These are phyloP conservation scores for Cladophialophora chaetospira DNA, from an alignment of 2,329 filamentous ascomycete species.

Conservation along the genomic window DNA sequence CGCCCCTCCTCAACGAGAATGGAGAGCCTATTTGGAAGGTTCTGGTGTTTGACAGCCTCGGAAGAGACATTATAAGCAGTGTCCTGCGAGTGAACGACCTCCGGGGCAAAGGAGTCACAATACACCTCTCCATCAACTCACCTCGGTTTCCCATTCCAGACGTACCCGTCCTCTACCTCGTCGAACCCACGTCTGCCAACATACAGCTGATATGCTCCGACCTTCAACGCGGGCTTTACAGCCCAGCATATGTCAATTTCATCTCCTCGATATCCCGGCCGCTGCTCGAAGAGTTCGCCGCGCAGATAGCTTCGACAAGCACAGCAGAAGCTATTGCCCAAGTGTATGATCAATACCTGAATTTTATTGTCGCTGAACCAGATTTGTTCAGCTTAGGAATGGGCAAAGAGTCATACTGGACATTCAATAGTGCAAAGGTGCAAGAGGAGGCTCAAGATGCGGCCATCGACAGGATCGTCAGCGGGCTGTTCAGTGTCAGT, in stretches of 20 bases:
- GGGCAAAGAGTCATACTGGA: slow-evolving; percentile 92
- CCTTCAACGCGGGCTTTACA: slow-evolving; percentile 83
- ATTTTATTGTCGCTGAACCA: slow-evolving; percentile 94
- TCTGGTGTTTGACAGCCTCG: slow-evolving; percentile 88
- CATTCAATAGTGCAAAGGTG: slow-evolving; percentile 72
- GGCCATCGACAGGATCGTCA: slow-evolving; percentile 88
- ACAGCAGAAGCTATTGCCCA: slow-evolving; percentile 90
- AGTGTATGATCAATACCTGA: slow-evolving; percentile 94
- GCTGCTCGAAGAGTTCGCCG: slow-evolving; percentile 90
- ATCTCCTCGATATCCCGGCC: slow-evolving; percentile 88
- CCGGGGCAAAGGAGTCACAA: slow-evolving; percentile 90
- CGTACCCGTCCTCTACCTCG: slow-evolving; percentile 93
- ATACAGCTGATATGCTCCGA: slow-evolving; percentile 81
- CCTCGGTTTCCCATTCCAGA: slow-evolving; percentile 89
- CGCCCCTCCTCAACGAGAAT: slow-evolving; percentile 74
- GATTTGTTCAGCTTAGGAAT: slow-evolving; percentile 94
- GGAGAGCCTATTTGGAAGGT: slow-evolving; percentile 98
- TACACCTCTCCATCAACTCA: slow-evolving; percentile 86
- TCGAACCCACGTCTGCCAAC: slow-evolving; percentile 83
- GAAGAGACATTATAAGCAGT: slow-evolving; percentile 94
- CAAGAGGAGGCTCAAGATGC: slow-evolving; percentile 86
- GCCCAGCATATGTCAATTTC: slow-evolving; percentile 95
- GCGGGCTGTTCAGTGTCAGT: slow-evolving; percentile 93
- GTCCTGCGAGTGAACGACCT: slow-evolving; percentile 92
- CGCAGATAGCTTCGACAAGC: slow-evolving; percentile 78